Evolutionary conservation across 2,329 filamentous ascomycete species (phyloP).

Genomic region (Aspergillus awamori): DNA sequence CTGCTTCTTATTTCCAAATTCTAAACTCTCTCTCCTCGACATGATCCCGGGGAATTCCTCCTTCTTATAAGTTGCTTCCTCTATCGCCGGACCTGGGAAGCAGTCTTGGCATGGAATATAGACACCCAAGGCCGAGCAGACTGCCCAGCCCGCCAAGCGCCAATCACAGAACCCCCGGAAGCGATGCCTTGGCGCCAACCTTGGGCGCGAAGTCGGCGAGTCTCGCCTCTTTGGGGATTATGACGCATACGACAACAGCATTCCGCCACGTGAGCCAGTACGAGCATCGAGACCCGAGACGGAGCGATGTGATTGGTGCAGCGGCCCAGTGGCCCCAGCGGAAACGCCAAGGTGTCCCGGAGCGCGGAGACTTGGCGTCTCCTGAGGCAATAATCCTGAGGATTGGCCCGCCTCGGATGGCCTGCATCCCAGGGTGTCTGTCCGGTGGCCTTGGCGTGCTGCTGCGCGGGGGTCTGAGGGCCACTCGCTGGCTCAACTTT

Average conservation of each 20-base stretch:
- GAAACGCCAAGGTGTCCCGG: slow-evolving; percentile 24
- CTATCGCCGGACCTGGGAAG: slow-evolving; percentile 1
- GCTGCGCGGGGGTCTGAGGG: slow-evolving; percentile 17
- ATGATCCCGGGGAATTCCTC: background rate
- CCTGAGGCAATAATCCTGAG: slow-evolving; percentile 5
- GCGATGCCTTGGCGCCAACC: slow-evolving; percentile 14
- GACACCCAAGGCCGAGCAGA: background rate
- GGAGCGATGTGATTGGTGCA: slow-evolving; percentile 13
- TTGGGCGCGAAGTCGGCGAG: slow-evolving; percentile 6
- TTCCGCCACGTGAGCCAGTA: slow-evolving; percentile 19
- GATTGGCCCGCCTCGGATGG: slow-evolving; percentile 9
- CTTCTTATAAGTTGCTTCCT: background rate
- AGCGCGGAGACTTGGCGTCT: slow-evolving; percentile 25
- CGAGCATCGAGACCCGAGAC: background rate
- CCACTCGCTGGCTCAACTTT: slow-evolving; percentile 14
- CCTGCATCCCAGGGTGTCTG: slow-evolving; percentile 12
- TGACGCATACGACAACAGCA: slow-evolving; percentile 21
- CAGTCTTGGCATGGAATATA: slow-evolving; percentile 6
- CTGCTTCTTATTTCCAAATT: too few relatives aligned
- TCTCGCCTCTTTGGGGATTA: slow-evolving; percentile 5
- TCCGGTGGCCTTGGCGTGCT: slow-evolving; percentile 18
- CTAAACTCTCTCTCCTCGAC: background rate
- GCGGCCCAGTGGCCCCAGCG: slow-evolving; percentile 13
- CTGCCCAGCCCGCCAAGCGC: slow-evolving; percentile 16
- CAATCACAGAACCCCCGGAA: slow-evolving; percentile 11